Evolutionary conservation across 2,329 filamentous ascomycete genomes (phyloP).

Genomic region (Bipolaris oryzae): DNA sequence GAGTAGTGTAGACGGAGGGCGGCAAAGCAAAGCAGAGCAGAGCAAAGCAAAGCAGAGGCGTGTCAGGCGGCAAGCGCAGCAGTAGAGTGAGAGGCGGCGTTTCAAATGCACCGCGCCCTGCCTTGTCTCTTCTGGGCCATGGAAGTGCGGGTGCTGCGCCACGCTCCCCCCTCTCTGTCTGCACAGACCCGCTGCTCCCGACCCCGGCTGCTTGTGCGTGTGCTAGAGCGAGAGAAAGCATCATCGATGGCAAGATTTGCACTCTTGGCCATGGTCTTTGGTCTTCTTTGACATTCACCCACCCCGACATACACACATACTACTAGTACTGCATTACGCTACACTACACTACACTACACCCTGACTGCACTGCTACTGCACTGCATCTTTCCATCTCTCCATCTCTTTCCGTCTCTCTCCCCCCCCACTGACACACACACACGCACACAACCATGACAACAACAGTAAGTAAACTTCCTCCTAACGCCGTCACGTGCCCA

Average conservation of each 20-base stretch:
- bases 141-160: slow-evolving; percentile 12
- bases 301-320: background rate
- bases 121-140: slow-evolving; percentile 8
- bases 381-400: no score
- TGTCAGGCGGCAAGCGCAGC: slow-evolving; percentile 18
- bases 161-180: background rate
- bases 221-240: no score
- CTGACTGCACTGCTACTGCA: background rate
- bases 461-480: slow-evolving; percentile 15
- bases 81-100: slow-evolving; percentile 13
- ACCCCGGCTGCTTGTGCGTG: background rate
- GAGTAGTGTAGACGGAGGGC: slow-evolving; percentile 7
- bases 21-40: slow-evolving; percentile 7
- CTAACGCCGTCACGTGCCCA: background rate
- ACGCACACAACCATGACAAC: slow-evolving; percentile 21
- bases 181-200: slow-evolving; percentile 1
- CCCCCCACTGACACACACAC: background rate
- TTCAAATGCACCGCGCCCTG: slow-evolving; percentile 10
- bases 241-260: background rate
- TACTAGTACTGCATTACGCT: no score
- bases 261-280: no score
- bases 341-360: no score
- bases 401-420: no score
- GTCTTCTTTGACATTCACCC: background rate
- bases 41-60: background rate